These are phyloP conservation scores for Torrubiellomyces zombiae DNA, from an alignment of 2,329 filamentous ascomycete species.

Conservation along the genomic window DNA sequence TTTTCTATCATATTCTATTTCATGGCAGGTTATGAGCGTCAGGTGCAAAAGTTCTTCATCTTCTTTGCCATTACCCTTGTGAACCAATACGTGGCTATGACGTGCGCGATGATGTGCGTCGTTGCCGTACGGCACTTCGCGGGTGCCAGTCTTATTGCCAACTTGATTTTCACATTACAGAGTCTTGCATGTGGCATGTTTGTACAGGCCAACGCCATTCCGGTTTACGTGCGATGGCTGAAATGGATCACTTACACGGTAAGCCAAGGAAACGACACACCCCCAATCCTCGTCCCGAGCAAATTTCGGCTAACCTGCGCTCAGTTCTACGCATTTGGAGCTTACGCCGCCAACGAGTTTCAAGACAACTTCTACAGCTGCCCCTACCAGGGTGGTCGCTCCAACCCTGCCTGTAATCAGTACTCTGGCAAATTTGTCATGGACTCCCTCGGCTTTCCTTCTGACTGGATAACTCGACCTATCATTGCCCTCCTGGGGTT, in stretches of 20 bases:
- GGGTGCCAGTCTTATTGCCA: constrained; percentile 54
- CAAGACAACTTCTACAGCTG: constrained; percentile 57
- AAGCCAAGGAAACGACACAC: no score
- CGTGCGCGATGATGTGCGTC: constrained; percentile 52
- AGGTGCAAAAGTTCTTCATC: constrained; percentile 48
- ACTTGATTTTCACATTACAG: constrained; percentile 56
- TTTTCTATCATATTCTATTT: constrained; percentile 62
- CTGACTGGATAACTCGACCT: constrained; percentile 49
- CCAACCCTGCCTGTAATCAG: constrained; percentile 47
- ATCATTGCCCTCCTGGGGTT: constrained; percentile 48
- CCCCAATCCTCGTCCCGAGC: background rate
- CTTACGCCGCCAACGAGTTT: constrained; percentile 58
- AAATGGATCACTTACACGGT: constrained; percentile 35
- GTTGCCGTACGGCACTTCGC: constrained; percentile 50
- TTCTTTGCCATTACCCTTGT: constrained; percentile 55
- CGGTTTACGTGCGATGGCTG: constrained; percentile 63
- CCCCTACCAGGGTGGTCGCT: constrained; percentile 41
- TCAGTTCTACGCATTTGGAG: constrained; percentile 54
- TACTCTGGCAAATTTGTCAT: constrained; percentile 58
- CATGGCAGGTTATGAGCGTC: constrained; percentile 55
- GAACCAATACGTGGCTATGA: constrained; percentile 58
- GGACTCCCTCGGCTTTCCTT: constrained; percentile 49
- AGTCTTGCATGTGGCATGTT: constrained; percentile 64
- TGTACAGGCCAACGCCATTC: constrained; percentile 55
- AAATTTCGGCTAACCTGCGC: constrained; percentile 6